Evolutionary conservation across 2,329 filamentous ascomycete species (phyloP).

Genomic region (Amauroascus verrucosus): DNA sequence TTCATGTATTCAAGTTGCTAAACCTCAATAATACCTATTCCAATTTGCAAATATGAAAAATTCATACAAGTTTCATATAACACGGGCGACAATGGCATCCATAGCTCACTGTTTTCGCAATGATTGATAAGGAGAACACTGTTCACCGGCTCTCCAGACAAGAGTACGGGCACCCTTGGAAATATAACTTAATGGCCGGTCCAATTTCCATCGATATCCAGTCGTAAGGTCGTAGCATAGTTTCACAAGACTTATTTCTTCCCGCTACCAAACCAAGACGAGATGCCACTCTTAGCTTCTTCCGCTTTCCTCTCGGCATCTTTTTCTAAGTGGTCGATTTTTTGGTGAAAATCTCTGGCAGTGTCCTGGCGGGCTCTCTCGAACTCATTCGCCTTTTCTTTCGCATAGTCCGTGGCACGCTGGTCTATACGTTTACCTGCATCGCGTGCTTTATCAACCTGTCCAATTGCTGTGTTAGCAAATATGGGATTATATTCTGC

Average conservation of each 20-base stretch:
- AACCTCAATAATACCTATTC: neutral
- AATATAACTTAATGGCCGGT: neutral
- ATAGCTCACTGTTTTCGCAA: neutral
- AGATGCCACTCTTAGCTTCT: conserved; percentile 75
- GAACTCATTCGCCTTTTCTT: conserved; percentile 48
- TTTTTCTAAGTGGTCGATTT: conserved; percentile 68
- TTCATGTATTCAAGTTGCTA: neutral
- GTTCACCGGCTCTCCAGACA: neutral
- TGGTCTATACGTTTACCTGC: conserved; percentile 49
- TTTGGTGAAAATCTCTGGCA: conserved; percentile 40
- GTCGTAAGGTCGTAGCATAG: neutral
- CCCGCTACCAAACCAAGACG: conserved; percentile 74
- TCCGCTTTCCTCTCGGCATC: conserved; percentile 67
- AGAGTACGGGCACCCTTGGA: neutral
- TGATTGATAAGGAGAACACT: neutral
- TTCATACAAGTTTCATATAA: neutral
- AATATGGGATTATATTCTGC: neutral
- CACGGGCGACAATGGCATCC: neutral
- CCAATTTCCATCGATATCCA: neutral
- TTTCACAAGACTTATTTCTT: conserved; percentile 14
- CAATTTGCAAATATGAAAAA: conserved; percentile 1
- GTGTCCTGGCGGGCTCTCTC: conserved; percentile 57
- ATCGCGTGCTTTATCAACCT: conserved; percentile 53
- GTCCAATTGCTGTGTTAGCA: conserved; percentile 18
- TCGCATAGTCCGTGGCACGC: conserved; percentile 49